Evolutionary conservation across 2,329 filamentous ascomycete genomes (phyloP), one percentile per base, ranked within the genome.

Genomic region (Paracorniculantispora psalliotae): DNA sequence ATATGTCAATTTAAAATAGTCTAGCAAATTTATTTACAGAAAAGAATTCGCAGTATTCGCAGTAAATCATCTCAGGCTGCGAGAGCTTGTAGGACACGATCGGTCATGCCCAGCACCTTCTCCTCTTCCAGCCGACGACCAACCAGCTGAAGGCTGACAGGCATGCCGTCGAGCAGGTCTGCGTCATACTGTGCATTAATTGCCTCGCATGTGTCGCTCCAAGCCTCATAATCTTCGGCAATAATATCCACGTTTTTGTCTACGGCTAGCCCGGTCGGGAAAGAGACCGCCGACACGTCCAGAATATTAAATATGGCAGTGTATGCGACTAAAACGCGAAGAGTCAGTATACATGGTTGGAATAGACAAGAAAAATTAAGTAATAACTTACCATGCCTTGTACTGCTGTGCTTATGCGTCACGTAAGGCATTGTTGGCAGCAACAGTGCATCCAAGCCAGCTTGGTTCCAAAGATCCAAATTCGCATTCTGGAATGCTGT

Each of bases 371-470:
- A n/a, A 8, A 25, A 44, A 44, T 19, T 19, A 43, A 43, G 21
- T 8, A 21, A 37, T 10, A 23, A 10, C 59, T 39, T 43, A 60
- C 59, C 55, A 13, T 61, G 54, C n/a, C 21, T 35, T 1, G 43
- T 50, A 21, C 54, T 49, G 15, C 77, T 72, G 39, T 80, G 75
- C 65, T 69, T 73, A 43, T 79, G 77, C 1, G 69, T 68, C 4
- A 76, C 76, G 48, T 76, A 80, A 0, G 78, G 75, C 33, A 75
- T 78, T 0, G 77, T 79, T 0, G 87, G 86, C 53, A 81, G 83
- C 1, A 90, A 68, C 9, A 90, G 77, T 1, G 84, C 84, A 66
- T 90, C 87, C 8, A 87, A 79, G 1, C 75, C 76, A 0, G 74
- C 73, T 49, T 66, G 67, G 35, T 73, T 73, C 79, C 78, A 81